These are phyloP conservation scores for Diaporthe sp. DNA, from an alignment of 2,329 filamentous ascomycete species.

Conservation along the genomic window DNA sequence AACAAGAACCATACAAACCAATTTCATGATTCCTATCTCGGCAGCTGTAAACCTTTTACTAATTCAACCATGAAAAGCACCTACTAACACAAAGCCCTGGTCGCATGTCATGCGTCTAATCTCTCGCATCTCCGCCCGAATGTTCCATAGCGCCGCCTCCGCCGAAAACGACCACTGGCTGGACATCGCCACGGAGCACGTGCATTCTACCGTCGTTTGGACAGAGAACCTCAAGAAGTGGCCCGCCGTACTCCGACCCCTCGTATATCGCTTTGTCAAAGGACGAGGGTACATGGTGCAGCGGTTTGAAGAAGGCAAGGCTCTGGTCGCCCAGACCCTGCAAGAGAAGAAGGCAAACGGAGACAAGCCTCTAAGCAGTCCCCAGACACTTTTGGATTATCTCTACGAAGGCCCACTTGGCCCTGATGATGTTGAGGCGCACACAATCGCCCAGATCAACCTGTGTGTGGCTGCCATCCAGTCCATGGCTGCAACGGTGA, in stretches of 20 bases:
- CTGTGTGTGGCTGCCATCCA: constrained; percentile 19
- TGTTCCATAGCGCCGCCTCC: constrained; percentile 6
- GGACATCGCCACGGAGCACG: background rate
- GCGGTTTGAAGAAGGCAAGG: constrained; percentile 4
- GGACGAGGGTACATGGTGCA: background rate
- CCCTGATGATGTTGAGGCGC: constrained; percentile 1
- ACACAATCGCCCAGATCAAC: constrained; percentile 18
- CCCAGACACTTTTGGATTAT: background rate
- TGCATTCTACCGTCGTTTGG: background rate
- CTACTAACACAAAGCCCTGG: background rate
- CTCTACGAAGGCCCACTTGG: background rate
- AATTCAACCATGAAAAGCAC: background rate
- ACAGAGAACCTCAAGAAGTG: constrained; percentile 9
- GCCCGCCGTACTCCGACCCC: background rate
- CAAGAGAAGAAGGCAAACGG: background rate
- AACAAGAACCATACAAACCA: no score
- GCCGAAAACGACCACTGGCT: background rate
- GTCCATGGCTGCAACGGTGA: constrained; percentile 15
- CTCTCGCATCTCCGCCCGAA: background rate
- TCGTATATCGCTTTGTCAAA: constrained; percentile 6
- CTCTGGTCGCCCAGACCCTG: background rate
- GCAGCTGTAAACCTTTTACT: background rate
- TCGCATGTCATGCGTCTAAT: constrained; percentile 4
- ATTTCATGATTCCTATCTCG: background rate
- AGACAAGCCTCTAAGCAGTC: background rate